phyloP scores from a whole-genome alignment of 2,329 filamentous ascomycete species.

The Talaromyces sp. region DNA sequence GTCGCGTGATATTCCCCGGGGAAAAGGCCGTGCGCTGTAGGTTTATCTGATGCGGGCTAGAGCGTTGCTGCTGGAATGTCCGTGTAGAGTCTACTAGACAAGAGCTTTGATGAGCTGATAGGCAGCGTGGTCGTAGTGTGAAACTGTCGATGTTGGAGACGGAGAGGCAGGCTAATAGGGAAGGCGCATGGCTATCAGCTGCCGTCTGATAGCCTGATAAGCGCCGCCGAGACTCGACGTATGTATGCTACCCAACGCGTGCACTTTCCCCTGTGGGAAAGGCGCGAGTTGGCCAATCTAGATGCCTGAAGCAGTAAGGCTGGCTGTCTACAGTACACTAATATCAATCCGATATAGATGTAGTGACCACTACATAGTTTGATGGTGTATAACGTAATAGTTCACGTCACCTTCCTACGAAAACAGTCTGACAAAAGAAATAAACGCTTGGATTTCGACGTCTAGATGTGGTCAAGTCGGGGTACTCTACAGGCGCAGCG shows the following conservation, averaged over 20 bases:
- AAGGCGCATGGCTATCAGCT: background rate
- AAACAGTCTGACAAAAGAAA: conserved; percentile 8
- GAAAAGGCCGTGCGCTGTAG: background rate
- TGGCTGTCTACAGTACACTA: background rate
- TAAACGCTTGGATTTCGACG: conserved; percentile 11
- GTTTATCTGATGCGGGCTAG: background rate
- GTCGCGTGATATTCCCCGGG: background rate
- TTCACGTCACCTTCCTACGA: background rate
- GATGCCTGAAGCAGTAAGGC: conserved; percentile 5
- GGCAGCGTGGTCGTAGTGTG: too few species aligned
- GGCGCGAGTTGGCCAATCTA: conserved; percentile 9
- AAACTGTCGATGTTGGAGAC: background rate
- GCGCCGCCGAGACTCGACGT: background rate
- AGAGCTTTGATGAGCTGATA: background rate
- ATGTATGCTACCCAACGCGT: conserved; percentile 10
- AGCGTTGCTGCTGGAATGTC: background rate
- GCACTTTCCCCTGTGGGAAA: conserved; percentile 20
- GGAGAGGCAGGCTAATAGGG: background rate
- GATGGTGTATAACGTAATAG: background rate
- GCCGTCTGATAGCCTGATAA: background rate
- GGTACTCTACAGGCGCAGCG: conserved; percentile 30
- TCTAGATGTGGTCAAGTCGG: conserved; percentile 34
- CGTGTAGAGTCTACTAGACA: background rate
- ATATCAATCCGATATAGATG: background rate
- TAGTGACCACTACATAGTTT: background rate